Conservation (phyloP, 202 grass and related monocot genomes). For the Carex arenaria region DNA sequence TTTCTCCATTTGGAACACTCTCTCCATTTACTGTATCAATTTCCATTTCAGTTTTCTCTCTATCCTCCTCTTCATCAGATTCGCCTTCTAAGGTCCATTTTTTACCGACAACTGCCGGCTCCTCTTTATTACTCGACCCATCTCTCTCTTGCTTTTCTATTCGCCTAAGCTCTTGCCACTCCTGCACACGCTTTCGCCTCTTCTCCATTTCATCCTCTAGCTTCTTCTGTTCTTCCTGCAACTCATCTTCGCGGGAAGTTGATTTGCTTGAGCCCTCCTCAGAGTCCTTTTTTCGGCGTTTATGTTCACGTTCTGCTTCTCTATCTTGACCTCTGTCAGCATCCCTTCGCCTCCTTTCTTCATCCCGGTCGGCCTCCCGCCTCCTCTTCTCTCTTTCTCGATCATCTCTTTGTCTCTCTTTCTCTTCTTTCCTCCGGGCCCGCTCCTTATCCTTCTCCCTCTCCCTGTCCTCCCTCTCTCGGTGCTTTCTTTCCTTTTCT, state of each 20-base stretch:
- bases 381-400: constrained; percentile 32
- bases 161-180: constrained; percentile 84
- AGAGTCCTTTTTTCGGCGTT: constrained; percentile 61
- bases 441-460: constrained; percentile 26
- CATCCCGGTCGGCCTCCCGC: constrained; percentile 15
- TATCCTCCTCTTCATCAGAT: constrained; percentile 57
- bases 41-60: constrained; percentile 52
- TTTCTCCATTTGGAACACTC: constrained; percentile 12
- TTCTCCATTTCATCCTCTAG: constrained; percentile 98
- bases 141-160: constrained; percentile 26
- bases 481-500: constrained; percentile 32
- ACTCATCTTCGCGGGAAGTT: constrained; percentile 63
- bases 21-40: constrained; percentile 39
- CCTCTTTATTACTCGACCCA: constrained; percentile 17
- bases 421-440: constrained; percentile 35
- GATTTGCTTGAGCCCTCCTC: constrained; percentile 41
- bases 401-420: constrained; percentile 1
- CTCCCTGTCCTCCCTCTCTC: background rate
- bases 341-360: constrained; percentile 25
- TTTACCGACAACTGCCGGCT: constrained; percentile 30
- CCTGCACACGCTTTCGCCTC: constrained; percentile 69
- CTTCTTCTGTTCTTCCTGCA: constrained; percentile 73
- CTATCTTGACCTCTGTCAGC: constrained; percentile 30
- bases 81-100: constrained; percentile 92
- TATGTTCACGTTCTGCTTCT: constrained; percentile 46